Evolutionary conservation across 2,329 filamentous ascomycete genomes (phyloP), one percentile per base, ranked within the genome.

Genomic region (Diaporthe australafricana): DNA sequence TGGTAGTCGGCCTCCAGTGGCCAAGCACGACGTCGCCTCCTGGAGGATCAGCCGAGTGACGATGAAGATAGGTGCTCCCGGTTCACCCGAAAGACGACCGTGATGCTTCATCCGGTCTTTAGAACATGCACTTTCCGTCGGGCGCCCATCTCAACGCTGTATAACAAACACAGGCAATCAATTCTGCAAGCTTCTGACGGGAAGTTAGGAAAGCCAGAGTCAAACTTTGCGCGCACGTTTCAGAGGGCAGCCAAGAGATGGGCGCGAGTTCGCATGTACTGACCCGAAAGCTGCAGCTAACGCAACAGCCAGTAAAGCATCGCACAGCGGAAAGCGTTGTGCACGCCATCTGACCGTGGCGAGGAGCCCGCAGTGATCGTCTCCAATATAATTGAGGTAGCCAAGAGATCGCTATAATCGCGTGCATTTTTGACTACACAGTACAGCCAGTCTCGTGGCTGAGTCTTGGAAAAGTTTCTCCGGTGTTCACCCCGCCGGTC

Each of bases 361-460:
- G 8, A 52, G 45, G 38, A 30, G 14, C 17, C n/a, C 30, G 17
- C 11, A n/a, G 38, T 38, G 16, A 5, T 5, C 16, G 25, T 17
- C 38, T 14, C 40, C 40, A 68, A 32, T 55, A 25, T 53, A 55
- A 50, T 48, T 48, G 30, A 57, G 50, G 30, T 48, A 68, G 40
- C 53, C 53, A 68, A 57, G 30, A 35, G 20, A 48, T 7, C 14
- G 14, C 53, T 32, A 27, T 8, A 22, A 25, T 50, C n/a, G n/a
- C 45, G 40, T 47, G 35, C 66, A 45, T 22, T 50, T 38, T 50
- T 38, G 20, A 11, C 22, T 20, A 20, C n/a, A n/a, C n/a, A n/a
- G n/a, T n/a, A n/a, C 30, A 14, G 42, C 53, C 53, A 47, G 66
- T 60, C 66, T 40, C 66, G 66, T 69, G 66, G 66, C 66, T 60